Conservation (phyloP, 2,329 filamentous ascomycete species). For the Juglanconis sp. region DNA sequence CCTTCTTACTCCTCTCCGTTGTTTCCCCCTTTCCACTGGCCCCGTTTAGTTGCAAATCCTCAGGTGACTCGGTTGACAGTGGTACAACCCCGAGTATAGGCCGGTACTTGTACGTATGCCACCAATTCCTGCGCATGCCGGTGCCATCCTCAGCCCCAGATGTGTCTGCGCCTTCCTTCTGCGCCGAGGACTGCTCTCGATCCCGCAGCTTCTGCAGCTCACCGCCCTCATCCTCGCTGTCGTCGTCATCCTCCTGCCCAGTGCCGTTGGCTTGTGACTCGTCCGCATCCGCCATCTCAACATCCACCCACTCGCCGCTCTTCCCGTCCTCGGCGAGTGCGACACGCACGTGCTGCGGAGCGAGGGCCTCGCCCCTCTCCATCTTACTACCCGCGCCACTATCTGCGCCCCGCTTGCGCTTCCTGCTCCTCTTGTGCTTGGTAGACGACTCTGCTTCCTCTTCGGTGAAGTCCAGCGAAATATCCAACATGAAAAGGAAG, state of each 20-base stretch:
- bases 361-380: constrained; percentile 39
- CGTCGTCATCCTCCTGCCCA: constrained; percentile 37
- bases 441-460: constrained; percentile 29
- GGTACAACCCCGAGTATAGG: constrained; percentile 76
- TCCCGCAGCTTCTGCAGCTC: constrained; percentile 30
- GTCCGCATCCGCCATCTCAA: constrained; percentile 31
- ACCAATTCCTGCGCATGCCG: constrained; percentile 44
- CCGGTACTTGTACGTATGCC: constrained; percentile 90
- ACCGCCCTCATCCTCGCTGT: constrained; percentile 32
- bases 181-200: constrained; percentile 29
- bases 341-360: constrained; percentile 41
- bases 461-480: constrained; percentile 63
- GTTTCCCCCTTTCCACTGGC: constrained; percentile 9
- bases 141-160: constrained; percentile 25
- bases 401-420: constrained; percentile 52
- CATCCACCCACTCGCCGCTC: constrained; percentile 35
- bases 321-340: constrained; percentile 32
- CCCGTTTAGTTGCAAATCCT: constrained; percentile 24
- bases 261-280: constrained; percentile 22
- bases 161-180: constrained; percentile 34
- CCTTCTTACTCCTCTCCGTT: constrained; percentile 9
- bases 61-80: constrained; percentile 32
- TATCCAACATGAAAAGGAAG: constrained; percentile 91
- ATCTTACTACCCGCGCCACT: constrained; percentile 54
- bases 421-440: constrained; percentile 38